These are phyloP conservation scores for Citrus hindsii DNA, from an alignment of 345 rosid species.

Conservation along the genomic window DNA sequence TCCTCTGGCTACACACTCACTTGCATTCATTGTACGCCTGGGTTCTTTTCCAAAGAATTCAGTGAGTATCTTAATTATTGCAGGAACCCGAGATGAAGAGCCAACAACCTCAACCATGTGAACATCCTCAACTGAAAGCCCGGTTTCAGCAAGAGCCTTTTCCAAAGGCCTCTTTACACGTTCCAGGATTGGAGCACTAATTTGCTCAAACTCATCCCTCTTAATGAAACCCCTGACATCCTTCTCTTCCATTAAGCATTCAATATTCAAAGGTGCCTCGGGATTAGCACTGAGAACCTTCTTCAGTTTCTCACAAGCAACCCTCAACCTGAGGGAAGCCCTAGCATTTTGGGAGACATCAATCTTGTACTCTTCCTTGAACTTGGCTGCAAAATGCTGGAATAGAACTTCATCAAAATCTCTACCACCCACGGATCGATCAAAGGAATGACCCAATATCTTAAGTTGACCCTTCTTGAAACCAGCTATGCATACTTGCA, in stretches of 20 bases:
- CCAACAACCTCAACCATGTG: slow-evolving; percentile 94
- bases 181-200: slow-evolving; percentile 74
- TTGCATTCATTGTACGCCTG: slow-evolving; percentile 94
- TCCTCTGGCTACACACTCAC: slow-evolving; percentile 94
- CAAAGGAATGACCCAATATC: slow-evolving; percentile 74
- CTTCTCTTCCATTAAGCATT: slow-evolving; percentile 96
- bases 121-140: slow-evolving; percentile 64
- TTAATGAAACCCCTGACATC: slow-evolving; percentile 85
- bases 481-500: slow-evolving; percentile 98
- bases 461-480: slow-evolving; percentile 85
- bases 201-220: slow-evolving; percentile 88
- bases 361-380: slow-evolving; percentile 87
- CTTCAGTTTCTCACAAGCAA: slow-evolving; percentile 88
- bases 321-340: slow-evolving; percentile 83
- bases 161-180: slow-evolving; percentile 86
- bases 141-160: slow-evolving; percentile 87
- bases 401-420: slow-evolving; percentile 92
- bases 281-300: slow-evolving; percentile 97
- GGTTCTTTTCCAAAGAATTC: slow-evolving; percentile 99
- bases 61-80: slow-evolving; percentile 69
- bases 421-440: slow-evolving; percentile 84
- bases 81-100: slow-evolving; percentile 84
- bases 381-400: slow-evolving; percentile 66
- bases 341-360: slow-evolving; percentile 84
- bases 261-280: slow-evolving; percentile 79